Conservation (phyloP, 805 yeast species). For the Maudiozyma turicensis region DNA sequence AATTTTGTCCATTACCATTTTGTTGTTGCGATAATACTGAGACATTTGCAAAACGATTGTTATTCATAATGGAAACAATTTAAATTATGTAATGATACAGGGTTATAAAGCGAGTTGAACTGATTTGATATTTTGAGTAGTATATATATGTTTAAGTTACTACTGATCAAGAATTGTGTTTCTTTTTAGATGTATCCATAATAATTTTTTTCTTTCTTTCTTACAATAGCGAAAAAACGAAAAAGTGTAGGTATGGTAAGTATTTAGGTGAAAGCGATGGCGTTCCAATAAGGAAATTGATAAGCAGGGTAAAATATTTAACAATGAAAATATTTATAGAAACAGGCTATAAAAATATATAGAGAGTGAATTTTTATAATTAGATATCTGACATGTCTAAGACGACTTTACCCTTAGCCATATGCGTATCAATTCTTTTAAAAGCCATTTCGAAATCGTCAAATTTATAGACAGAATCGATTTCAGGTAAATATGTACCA, state of each 20-base stretch:
- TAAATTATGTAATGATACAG: background rate
- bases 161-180: too few species aligned
- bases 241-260: too few species aligned
- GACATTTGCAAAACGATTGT: conserved; percentile 8
- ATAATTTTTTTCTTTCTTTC: too few species aligned
- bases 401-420: conserved; percentile 57
- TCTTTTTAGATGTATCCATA: too few species aligned
- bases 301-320: too few species aligned
- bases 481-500: conserved; percentile 32
- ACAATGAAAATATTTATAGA: too few species aligned
- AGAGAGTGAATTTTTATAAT: background rate
- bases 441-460: conserved; percentile 43
- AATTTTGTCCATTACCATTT: background rate
- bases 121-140: too few species aligned
- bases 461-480: conserved; percentile 47
- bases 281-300: too few species aligned
- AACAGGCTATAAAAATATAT: too few species aligned
- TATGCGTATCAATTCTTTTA: conserved; percentile 36
- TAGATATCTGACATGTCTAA: conserved; percentile 5
- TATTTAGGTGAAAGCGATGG: too few species aligned
- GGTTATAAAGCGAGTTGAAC: background rate
- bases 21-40: conserved; percentile 9
- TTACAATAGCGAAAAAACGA: too few species aligned
- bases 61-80: background rate
- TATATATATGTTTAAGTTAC: too few species aligned